These are phyloP conservation scores for Herpotrichia juniperi DNA, from an alignment of 2,329 filamentous ascomycete genomes.

Conservation along the genomic window DNA sequence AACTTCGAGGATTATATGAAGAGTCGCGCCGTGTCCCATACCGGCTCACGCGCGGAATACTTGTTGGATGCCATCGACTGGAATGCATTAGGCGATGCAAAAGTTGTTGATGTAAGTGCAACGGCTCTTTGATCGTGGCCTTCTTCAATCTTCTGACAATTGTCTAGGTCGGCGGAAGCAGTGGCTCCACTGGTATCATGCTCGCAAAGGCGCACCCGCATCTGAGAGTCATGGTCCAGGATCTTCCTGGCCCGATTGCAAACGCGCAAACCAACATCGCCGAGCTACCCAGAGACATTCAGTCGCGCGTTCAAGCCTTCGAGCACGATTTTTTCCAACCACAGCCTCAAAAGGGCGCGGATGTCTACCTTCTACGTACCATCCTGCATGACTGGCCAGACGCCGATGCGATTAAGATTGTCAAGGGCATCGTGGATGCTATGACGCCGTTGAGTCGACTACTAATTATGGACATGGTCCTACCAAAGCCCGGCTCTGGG, in stretches of 20 bases:
- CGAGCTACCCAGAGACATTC: background rate
- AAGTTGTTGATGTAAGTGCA: slow-evolving; percentile 5
- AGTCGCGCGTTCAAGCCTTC: slow-evolving; percentile 7
- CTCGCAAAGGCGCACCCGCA: slow-evolving; percentile 6
- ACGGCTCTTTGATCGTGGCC: background rate
- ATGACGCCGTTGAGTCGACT: slow-evolving; percentile 5
- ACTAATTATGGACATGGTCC: slow-evolving; percentile 13
- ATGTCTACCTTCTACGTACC: slow-evolving; percentile 61
- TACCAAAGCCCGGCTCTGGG: slow-evolving; percentile 7
- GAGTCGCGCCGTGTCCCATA: slow-evolving; percentile 3
- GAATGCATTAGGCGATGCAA: background rate
- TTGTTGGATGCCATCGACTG: slow-evolving; percentile 8
- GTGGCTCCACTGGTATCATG: slow-evolving; percentile 2
- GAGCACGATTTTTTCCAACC: slow-evolving; percentile 11
- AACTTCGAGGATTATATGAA: slow-evolving; percentile 14
- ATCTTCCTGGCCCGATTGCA: slow-evolving; percentile 3
- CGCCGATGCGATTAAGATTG: slow-evolving; percentile 7
- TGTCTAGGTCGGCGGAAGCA: slow-evolving; percentile 1
- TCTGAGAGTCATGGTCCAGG: slow-evolving; percentile 13
- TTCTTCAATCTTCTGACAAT: background rate
- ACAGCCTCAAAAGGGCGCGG: slow-evolving; percentile 15
- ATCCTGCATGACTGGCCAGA: slow-evolving; percentile 59
- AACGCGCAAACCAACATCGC: background rate
- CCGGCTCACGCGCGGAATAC: too few relatives aligned
- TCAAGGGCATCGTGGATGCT: slow-evolving; percentile 8